A percentile compares a stretch with the other conserved stretches of the same genome.
Conservation (phyloP, 805 yeast species). For the Suhomyces sp. region DNA sequence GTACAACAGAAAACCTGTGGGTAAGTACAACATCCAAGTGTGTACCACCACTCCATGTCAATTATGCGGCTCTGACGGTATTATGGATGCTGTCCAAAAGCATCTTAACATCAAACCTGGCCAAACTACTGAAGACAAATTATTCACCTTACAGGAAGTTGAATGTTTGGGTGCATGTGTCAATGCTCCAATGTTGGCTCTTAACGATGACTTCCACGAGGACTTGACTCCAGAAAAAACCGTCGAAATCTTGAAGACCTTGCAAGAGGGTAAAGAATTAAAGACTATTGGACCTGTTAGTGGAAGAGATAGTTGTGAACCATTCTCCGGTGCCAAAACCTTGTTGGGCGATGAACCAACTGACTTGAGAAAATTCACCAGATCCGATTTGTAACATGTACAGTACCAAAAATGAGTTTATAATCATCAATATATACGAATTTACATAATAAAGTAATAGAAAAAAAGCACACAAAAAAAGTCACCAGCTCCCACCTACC, state of each 20-base stretch:
- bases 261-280: conserved; percentile 61
- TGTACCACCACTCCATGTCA: conserved; percentile 92
- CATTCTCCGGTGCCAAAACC: conserved; percentile 64
- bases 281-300: conserved; percentile 64
- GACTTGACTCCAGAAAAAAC: conserved; percentile 72
- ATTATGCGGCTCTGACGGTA: conserved; percentile 76
- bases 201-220: conserved; percentile 80
- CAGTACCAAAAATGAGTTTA: not conserved
- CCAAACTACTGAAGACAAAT: conserved; percentile 69
- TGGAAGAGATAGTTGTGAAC: conserved; percentile 74
- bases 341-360: conserved; percentile 59
- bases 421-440: not conserved
- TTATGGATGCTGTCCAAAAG: conserved; percentile 64
- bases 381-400: conserved; percentile 56
- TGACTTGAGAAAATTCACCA: conserved; percentile 67
- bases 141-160: conserved; percentile 81
- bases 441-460: not conserved
- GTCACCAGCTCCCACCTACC: not conserved
- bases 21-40: conserved; percentile 77
- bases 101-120: conserved; percentile 69
- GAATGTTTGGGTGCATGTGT: conserved; percentile 93
- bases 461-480: not conserved
- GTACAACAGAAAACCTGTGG: conserved; percentile 85
- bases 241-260: conserved; percentile 55
- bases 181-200: conserved; percentile 84